Conservation (phyloP, 495 filamentous ascomycete species). For the Friedmanniomyces endolithicus region DNA sequence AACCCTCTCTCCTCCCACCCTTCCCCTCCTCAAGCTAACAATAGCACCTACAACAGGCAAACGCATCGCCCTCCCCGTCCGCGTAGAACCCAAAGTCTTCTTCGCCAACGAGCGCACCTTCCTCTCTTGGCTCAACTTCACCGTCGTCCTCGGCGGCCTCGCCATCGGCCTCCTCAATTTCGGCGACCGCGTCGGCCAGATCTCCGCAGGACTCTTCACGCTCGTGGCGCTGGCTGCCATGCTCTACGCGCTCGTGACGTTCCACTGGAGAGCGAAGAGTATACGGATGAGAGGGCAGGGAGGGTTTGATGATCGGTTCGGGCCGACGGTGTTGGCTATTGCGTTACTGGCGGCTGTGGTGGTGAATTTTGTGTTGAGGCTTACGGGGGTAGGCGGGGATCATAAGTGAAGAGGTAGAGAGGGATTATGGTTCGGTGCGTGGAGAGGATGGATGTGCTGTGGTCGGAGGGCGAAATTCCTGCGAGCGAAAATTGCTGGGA, state of each 20-base stretch:
- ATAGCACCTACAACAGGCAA: conserved; percentile 64
- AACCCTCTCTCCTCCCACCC: conserved; percentile 12
- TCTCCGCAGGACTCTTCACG: conserved; percentile 86
- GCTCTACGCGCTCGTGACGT: conserved; percentile 88
- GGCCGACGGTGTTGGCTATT: conserved; percentile 78
- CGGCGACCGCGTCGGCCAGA: conserved; percentile 81
- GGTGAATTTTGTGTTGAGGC: conserved; percentile 84
- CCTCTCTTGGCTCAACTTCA: conserved; percentile 98
- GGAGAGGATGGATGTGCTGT: no score
- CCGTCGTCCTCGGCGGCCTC: conserved; percentile 89
- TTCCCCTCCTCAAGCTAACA: conserved; percentile 9
- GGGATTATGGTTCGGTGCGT: no score
- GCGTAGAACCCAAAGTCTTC: conserved; percentile 99
- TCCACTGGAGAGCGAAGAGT: conserved; percentile 91
- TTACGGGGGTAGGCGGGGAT: conserved; percentile 40
- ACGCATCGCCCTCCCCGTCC: conserved; percentile 92
- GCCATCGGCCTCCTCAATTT: conserved; percentile 97
- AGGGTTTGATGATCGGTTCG: conserved; percentile 90
- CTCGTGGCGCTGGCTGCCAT: conserved; percentile 88
- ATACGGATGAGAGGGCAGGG: conserved; percentile 84
- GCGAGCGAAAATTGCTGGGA: no score
- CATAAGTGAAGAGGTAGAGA: background rate
- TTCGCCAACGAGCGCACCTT: conserved; percentile 99
- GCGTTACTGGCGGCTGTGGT: conserved; percentile 74
- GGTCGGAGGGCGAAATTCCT: no score